phyloP scores from a whole-genome alignment of 805 yeast genomes.

The Teunomyces tritomae region DNA sequence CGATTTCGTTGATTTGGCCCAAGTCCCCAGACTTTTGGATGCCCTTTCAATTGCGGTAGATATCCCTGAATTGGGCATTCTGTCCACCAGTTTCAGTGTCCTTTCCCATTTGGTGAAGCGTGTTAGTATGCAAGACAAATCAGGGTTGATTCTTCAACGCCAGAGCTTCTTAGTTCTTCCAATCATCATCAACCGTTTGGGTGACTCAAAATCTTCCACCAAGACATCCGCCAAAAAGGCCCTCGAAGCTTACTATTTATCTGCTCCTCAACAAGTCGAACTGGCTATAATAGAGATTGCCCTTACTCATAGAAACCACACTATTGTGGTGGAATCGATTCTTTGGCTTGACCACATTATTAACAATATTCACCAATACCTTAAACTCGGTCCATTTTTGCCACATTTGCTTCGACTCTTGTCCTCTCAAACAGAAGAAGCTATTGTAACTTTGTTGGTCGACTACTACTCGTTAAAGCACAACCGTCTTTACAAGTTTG shows the following conservation, averaged over 20 bases:
- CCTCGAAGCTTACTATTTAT: conserved; percentile 53
- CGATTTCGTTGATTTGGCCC: conserved; percentile 49
- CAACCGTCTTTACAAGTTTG: conserved; percentile 42
- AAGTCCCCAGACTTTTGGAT: conserved; percentile 51
- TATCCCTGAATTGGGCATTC: conserved; percentile 36
- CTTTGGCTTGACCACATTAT: conserved; percentile 44
- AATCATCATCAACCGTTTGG: conserved; percentile 45
- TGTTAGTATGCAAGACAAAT: conserved; percentile 54
- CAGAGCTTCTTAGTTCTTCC: conserved; percentile 50
- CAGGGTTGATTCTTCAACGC: conserved; percentile 34
- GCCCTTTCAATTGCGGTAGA: conserved; percentile 46
- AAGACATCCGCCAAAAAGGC: conserved; percentile 49
- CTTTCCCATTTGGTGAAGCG: conserved; percentile 57
- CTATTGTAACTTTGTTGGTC: conserved; percentile 19
- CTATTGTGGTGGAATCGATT: conserved; percentile 43
- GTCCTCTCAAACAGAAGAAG: not conserved
- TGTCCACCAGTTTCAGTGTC: conserved; percentile 45
- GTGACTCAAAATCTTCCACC: conserved; percentile 37
- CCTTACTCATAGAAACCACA: conserved; percentile 35
- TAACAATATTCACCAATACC: conserved; percentile 29
- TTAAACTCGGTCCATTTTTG: conserved; percentile 27
- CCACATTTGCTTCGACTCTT: conserved; percentile 21
- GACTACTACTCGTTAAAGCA: conserved; percentile 28
- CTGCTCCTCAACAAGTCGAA: conserved; percentile 50
- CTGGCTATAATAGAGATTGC: conserved; percentile 42